Percentiles rank a stretch among this genome's conserved stretches.
Evolutionary conservation across 2,329 filamentous ascomycete genomes (phyloP).

Genomic region (Fonsecaea monophora): DNA sequence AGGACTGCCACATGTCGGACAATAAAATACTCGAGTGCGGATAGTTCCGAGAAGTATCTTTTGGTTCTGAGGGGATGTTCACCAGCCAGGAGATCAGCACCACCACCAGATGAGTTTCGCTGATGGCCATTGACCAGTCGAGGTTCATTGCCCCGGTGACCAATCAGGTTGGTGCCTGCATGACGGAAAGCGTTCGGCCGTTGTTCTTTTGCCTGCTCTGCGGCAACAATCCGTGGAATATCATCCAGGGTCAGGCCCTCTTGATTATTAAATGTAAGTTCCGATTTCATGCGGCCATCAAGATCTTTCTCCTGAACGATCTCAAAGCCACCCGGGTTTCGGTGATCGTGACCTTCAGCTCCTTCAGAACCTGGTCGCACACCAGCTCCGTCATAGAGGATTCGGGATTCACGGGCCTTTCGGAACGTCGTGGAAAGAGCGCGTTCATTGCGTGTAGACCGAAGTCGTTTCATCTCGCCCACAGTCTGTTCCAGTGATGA

Average conservation of each 20-base stretch:
- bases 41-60: conserved; percentile 94
- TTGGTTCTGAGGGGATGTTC: conserved; percentile 66
- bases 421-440: conserved; percentile 91
- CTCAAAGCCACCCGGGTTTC: conserved; percentile 60
- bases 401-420: conserved; percentile 85
- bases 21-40: conserved; percentile 95
- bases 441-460: conserved; percentile 92
- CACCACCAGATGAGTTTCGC: conserved; percentile 67
- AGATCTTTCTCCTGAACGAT: conserved; percentile 80
- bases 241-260: conserved; percentile 94
- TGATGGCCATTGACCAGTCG: conserved; percentile 73
- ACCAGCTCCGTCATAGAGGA: conserved; percentile 86
- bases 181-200: conserved; percentile 79
- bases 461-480: conserved; percentile 88
- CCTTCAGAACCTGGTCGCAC: conserved; percentile 76
- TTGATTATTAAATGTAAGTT: conserved; percentile 85
- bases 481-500: conserved; percentile 94
- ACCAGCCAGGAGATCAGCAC: conserved; percentile 57
- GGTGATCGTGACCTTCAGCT: conserved; percentile 61
- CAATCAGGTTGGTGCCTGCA: conserved; percentile 72
- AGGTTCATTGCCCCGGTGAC: conserved; percentile 60
- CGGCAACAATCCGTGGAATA: conserved; percentile 92
- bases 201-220: conserved; percentile 92
- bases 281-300: conserved; percentile 72
- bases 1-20: conserved; percentile 93